Base-by-base conservation (phyloP, 208 protist species). In the Leishmania major region DNA sequence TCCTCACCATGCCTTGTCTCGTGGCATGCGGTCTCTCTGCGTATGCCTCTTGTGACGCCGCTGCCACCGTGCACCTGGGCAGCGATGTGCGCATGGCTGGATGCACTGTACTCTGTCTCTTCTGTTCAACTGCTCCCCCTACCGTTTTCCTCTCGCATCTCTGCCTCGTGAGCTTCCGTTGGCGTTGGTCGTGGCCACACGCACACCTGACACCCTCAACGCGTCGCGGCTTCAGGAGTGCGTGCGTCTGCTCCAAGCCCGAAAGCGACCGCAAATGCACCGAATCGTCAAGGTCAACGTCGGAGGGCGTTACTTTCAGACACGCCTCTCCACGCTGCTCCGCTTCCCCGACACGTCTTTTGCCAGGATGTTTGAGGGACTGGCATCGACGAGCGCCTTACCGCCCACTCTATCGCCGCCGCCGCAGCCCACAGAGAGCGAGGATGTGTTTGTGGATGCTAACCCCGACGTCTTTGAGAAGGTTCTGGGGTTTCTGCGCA, bases 381-480 rank as follows among this genome's bases (percentile, higher is more conserved):
- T 83, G 47, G 40, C 45, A 55, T 15, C 84, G 25, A 3, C 78
- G 31, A 45, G 72, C n/a, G 22, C 64, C 47, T 19, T 71, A 25
- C 8, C 78, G 13, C 15, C 75, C 74, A 62, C 35, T 72, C n/a
- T 53, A 47, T 62, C 47, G n/a, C 19, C 84, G 67, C 28, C 74
- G 19, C 66, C 22, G 25, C 13, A 17, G 71, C 37, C 77, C 10
- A 53, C 25, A 3, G 76, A 22, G 17, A 59, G n/a, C 19, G 85
- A 81, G 47, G 89, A 93, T 60, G 89, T 95, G 1, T 97, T 97
- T 76, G 75, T 96, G 22, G 94, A 97, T 80, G 92, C 92, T 11
- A 92, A 84, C 60, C 94, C 94, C n/a, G 84, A 89, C 35, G 94
- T 95, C 0, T 97, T 97, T 74, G 91, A 95, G 49, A 86, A 75